A percentile compares a stretch with the other conserved stretches of the same genome.
Evolutionary conservation across 2,329 filamentous ascomycete species (phyloP).

Genomic region (Penicillium sp.): DNA sequence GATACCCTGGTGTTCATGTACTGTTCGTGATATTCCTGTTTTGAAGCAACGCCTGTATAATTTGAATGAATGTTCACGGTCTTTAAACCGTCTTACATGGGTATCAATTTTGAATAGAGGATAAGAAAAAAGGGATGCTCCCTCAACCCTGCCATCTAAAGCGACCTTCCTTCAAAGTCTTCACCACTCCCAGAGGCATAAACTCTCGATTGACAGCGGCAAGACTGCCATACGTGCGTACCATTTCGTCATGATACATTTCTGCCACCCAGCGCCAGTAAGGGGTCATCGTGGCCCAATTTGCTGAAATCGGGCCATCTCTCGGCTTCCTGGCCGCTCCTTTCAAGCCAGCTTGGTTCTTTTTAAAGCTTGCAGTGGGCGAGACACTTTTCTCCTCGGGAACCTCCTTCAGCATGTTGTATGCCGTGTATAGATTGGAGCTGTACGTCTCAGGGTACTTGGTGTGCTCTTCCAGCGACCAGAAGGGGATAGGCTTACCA

Average conservation of each 20-base stretch:
- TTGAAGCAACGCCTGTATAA: too few species aligned
- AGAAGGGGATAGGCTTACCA: constrained; percentile 28
- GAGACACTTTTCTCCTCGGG: constrained; percentile 34
- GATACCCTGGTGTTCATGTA: too few species aligned
- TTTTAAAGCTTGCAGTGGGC: constrained; percentile 27
- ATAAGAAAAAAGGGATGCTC: background rate
- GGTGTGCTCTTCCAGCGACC: constrained; percentile 42
- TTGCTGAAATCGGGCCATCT: constrained; percentile 19
- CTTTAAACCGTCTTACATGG: background rate
- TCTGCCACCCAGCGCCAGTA: constrained; percentile 47
- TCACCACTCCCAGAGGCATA: constrained; percentile 45
- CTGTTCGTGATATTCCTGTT: too few species aligned
- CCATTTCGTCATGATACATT: constrained; percentile 42
- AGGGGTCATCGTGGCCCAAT: constrained; percentile 37
- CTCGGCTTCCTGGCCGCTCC: background rate
- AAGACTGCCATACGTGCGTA: constrained; percentile 40
- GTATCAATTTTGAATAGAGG: background rate
- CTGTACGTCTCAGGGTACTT: constrained; percentile 37
- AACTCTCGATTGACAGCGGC: constrained; percentile 42
- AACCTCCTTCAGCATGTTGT: constrained; percentile 30
- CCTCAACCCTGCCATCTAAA: constrained; percentile 43
- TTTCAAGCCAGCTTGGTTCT: constrained; percentile 21
- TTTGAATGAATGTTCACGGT: too few species aligned
- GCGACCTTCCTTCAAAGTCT: constrained; percentile 41
- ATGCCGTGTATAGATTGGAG: constrained; percentile 29